phyloP scores from a whole-genome alignment of 345 rosid species.

The Euphorbia tirucalli region DNA sequence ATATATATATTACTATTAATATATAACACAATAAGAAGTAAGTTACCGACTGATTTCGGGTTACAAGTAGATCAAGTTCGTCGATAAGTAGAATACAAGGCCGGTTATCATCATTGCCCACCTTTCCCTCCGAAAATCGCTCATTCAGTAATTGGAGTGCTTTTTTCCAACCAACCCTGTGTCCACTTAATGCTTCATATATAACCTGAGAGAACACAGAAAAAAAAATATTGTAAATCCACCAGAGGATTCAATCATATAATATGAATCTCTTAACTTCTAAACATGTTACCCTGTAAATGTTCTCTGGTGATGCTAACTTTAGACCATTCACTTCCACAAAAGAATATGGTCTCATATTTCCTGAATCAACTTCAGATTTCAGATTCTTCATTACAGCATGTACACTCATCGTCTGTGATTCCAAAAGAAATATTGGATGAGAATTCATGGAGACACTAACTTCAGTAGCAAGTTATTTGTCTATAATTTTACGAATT shows the following conservation, averaged over 20 bases:
- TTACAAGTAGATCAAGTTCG: constrained; percentile 94
- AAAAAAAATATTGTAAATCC: constrained; percentile 5
- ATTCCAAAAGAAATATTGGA: constrained; percentile 13
- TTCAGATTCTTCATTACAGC: constrained; percentile 76
- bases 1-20: background rate
- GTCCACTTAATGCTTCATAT: constrained; percentile 89
- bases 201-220: constrained; percentile 55
- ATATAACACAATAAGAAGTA: background rate
- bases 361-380: constrained; percentile 85
- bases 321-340: constrained; percentile 95
- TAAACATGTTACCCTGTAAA: constrained; percentile 50
- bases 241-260: background rate
- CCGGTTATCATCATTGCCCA: constrained; percentile 53
- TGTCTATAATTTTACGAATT: constrained; percentile 7
- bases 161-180: constrained; percentile 88
- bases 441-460: constrained; percentile 15
- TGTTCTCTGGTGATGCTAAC: constrained; percentile 88
- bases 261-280: background rate
- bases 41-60: constrained; percentile 88
- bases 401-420: constrained; percentile 82
- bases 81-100: constrained; percentile 95
- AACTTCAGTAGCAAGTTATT: background rate
- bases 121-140: constrained; percentile 69
- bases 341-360: constrained; percentile 67
- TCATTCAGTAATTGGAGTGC: constrained; percentile 77